Evolutionary conservation across 2,329 filamentous ascomycete species (phyloP).

Genomic region (Drechslerella dactyloides): DNA sequence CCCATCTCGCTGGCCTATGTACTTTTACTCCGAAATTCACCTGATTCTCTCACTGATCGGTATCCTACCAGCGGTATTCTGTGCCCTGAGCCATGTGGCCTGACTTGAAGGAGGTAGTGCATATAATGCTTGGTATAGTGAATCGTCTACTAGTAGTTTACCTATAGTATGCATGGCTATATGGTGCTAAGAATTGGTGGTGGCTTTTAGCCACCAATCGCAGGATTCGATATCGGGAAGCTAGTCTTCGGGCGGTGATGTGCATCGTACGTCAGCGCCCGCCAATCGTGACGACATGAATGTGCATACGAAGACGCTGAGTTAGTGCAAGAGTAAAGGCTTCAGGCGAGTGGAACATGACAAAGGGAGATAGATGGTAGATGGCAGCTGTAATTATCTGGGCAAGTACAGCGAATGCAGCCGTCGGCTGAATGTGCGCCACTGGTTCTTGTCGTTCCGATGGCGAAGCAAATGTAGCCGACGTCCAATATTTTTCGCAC

Average conservation of each 20-base stretch:
- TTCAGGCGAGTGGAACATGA: no score
- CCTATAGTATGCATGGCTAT: neutral
- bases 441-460: neutral
- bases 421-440: neutral
- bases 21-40: neutral
- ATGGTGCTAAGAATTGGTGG: neutral
- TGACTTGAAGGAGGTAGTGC: no score
- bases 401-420: neutral
- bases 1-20: conserved; percentile 17
- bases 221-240: neutral
- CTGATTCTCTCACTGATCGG: no score
- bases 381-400: neutral
- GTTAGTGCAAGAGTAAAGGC: no score
- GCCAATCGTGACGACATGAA: conserved; percentile 1
- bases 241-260: neutral
- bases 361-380: neutral
- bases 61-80: no score
- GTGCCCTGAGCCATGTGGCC: no score
- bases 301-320: no score
- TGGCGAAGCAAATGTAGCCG: neutral
- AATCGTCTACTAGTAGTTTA: neutral
- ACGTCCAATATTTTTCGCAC: neutral
- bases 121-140: no score
- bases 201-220: neutral
- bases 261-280: neutral